Evolutionary conservation across 108 stramenopile species (phyloP).

Genomic region (Cyclotella sp.): DNA sequence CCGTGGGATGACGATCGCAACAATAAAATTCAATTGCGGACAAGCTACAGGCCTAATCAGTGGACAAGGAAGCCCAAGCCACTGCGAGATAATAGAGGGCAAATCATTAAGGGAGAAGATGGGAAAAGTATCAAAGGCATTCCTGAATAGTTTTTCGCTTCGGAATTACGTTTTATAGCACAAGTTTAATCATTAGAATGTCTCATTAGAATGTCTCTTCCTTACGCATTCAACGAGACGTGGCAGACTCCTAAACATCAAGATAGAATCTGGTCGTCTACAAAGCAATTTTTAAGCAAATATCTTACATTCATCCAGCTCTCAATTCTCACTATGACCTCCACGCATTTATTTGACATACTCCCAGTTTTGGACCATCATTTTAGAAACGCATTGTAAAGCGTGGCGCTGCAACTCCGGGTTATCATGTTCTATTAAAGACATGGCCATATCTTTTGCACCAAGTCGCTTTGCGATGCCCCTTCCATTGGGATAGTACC

Average conservation of each 20-base stretch:
- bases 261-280: neutral
- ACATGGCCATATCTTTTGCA: conserved; percentile 89
- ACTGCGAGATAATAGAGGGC: conserved; percentile 40
- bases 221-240: neutral
- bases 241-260: neutral
- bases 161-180: neutral
- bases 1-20: conserved; percentile 41
- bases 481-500: conserved; percentile 93
- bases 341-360: conserved; percentile 39
- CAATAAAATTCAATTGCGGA: conserved; percentile 32
- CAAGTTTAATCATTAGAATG: no score
- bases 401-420: conserved; percentile 89
- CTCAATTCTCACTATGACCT: neutral
- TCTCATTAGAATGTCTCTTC: neutral
- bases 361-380: conserved; percentile 85
- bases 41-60: conserved; percentile 46
- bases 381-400: conserved; percentile 91
- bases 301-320: conserved; percentile 3
- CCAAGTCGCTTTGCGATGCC: conserved; percentile 76
- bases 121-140: conserved; percentile 48
- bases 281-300: neutral
- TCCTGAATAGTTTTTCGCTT: conserved; percentile 16
- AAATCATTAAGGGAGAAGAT: conserved; percentile 46
- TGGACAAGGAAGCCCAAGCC: conserved; percentile 53
- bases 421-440: conserved; percentile 83